Evolutionary conservation across 1,284 basidiomycete genomes (phyloP).

Genomic region (Puccinia horiana): DNA sequence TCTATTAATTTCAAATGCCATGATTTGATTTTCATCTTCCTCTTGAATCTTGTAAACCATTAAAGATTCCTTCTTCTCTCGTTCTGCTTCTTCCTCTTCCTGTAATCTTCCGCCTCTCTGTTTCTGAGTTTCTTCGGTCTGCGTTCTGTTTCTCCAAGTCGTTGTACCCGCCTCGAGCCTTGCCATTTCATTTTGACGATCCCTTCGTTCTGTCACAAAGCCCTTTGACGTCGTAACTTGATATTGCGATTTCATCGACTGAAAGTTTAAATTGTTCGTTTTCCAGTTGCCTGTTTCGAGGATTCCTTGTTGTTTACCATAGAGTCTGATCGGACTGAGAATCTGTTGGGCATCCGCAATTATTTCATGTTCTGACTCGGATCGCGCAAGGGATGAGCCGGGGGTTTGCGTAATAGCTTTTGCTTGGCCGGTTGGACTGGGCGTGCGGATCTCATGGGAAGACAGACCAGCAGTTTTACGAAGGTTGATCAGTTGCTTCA

Average conservation of each 20-base stretch:
- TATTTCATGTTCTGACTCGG: not conserved
- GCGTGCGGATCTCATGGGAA: not conserved
- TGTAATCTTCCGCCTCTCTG: not conserved
- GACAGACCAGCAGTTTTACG: not conserved
- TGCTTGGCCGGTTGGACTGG: not conserved
- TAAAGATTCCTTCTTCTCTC: conserved; percentile 16
- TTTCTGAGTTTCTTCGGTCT: conserved; percentile 1
- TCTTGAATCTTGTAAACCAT: conserved; percentile 32
- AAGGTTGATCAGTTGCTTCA: not conserved
- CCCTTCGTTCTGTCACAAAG: not conserved
- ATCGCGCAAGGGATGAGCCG: not conserved
- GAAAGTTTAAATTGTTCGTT: conserved; percentile 32
- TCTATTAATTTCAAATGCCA: conserved; percentile 18
- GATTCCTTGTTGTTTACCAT: conserved; percentile 26
- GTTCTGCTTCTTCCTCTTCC: conserved; percentile 16
- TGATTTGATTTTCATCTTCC: conserved; percentile 30
- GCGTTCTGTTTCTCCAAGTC: not conserved
- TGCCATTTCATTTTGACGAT: not conserved
- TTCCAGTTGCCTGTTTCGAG: conserved; percentile 33
- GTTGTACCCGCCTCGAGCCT: not conserved
- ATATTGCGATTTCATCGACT: conserved; percentile 36
- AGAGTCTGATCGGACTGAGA: conserved; percentile 23
- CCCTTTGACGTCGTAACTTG: not conserved
- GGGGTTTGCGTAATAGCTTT: not conserved
- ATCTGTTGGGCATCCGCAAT: not conserved